Base-by-base conservation (phyloP, 1,139 yeast genomes). In the Yamadazyma aaseri region DNA sequence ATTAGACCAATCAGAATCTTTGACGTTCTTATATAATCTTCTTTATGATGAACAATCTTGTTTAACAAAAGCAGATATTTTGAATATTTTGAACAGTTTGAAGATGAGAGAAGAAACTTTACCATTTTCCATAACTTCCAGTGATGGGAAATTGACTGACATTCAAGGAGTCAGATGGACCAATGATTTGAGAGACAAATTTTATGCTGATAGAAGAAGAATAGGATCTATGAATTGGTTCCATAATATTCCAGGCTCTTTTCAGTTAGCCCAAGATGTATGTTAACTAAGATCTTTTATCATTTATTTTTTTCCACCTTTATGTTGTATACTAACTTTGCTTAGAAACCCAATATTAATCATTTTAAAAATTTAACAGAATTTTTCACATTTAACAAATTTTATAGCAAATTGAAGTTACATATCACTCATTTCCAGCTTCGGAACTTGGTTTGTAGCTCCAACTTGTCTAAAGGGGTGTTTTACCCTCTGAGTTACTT, bases 391-490 rank as follows among this genome's bases (percentile, higher is more conserved):
- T 75, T 72, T 44, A 55, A 63, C 22, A 58, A 59, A 32, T 75
- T 71, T 44, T 72, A 58, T 53, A 58, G 71, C 31, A 53, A 53
- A 34, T 62, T 79, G 12, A 67, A 66, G 36, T 72, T 79, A 11
- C 71, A 66, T 42, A 60, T 76, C 11, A 70, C 75, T 17, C 84
- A 79, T 55, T 76, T 76, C 53, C 84, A 78, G 51, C 58, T 78
- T 22, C 56, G 84, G 13, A 73, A 75, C 42, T 56, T 76, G 35
- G 70, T 78, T 4, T 62, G 75, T 21, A 66, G 76, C 29, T 51
- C 58, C 23, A 58, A 57, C 36, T 50, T 55, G 29, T 51, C 56
- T 21, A 57, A 56, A 27, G 73, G 73, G 5, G 58, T 67, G 12
- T 68, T 55, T 45, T 68, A 66, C 37, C 72, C 73, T 1, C 67